Evolutionary conservation across 305 asterid genomes (phyloP), one percentile per base, ranked within the genome.

Genomic region (Caryopteris hybrid): DNA sequence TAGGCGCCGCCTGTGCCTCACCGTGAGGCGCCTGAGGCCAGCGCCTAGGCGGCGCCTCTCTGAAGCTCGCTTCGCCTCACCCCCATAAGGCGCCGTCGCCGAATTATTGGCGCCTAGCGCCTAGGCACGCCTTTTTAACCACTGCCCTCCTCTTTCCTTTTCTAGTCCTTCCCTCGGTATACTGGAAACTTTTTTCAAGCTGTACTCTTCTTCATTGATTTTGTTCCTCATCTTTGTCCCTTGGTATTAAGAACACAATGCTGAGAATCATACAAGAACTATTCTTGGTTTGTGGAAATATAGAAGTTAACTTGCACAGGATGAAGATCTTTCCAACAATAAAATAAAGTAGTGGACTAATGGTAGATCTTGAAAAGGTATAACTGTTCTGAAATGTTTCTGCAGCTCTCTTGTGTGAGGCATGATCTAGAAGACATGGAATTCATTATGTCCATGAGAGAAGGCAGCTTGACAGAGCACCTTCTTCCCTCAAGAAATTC

Each of bases 401-500:
- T 72, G 82, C 92, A 91, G 98, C 90, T 89, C 61, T 91, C 98
- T 45, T 82, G 79, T 65, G 85, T 86, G 60, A 85, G 86, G 70
- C 81, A 79, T 79, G 98, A 91, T 76, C 75, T 91, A 76, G 98
- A 87, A 81, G 96, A 89, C 83, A 89, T 89, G 98, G 92, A 86
- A 78, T 85, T 85, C 73, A 86, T 91, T 52, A 86, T 91, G 98
- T 87, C 96, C 80, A 78, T 79, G 80, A 80, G 89, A 74, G 92
- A 89, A 78, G 94, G 94, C 71, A 84, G 81, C 85, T 84, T 91
- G 83, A 81, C 90, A 0, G 96, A 91, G 77, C 95, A 88, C 54
- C 98, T 91, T 80, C 98, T 91, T 67, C 98, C 98, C 68, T 83
- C 91, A 2, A 84, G 92, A 79, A 86, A 79, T 72, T 88, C 96